Conservation (phyloP, 768 basidiomycete genomes). For the Asterophora lycoperdoides region DNA sequence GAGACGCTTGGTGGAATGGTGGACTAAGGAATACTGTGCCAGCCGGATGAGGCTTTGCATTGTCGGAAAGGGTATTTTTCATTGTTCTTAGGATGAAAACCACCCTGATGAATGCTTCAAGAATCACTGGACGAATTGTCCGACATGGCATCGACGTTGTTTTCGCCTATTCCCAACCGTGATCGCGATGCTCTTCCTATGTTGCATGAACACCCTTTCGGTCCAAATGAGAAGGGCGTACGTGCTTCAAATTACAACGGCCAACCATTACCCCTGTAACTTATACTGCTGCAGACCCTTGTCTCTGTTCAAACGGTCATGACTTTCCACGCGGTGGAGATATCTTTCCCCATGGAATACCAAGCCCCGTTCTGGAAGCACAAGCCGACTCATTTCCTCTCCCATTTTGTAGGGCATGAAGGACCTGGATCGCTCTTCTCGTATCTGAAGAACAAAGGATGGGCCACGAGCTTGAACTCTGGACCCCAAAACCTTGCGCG, state of each 20-base stretch:
- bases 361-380: slow-evolving; percentile 70
- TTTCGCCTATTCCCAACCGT: slow-evolving; percentile 69
- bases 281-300: slow-evolving; percentile 48
- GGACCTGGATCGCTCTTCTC: slow-evolving; percentile 89
- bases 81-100: not conserved
- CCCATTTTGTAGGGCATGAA: slow-evolving; percentile 88
- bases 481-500: slow-evolving; percentile 69
- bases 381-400: slow-evolving; percentile 73
- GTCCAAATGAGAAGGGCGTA: slow-evolving; percentile 66
- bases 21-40: slow-evolving; percentile 76
- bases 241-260: no score
- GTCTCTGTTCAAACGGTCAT: slow-evolving; percentile 88
- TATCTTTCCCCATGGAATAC: slow-evolving; percentile 74
- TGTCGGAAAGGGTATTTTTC: slow-evolving; percentile 63
- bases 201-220: slow-evolving; percentile 73
- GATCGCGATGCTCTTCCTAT: slow-evolving; percentile 56
- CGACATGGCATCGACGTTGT: slow-evolving; percentile 55
- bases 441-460: slow-evolving; percentile 85
- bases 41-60: slow-evolving; percentile 78
- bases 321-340: slow-evolving; percentile 78
- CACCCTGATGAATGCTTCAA: slow-evolving; percentile 21
- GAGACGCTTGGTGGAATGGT: slow-evolving; percentile 80
- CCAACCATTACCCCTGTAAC: not conserved
- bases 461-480: slow-evolving; percentile 71
- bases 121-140: slow-evolving; percentile 75